Percentiles rank a stretch among this genome's conserved stretches.
These are phyloP conservation scores for Steccherinum ochraceum DNA, from an alignment of 768 basidiomycete genomes.

Conservation along the genomic window DNA sequence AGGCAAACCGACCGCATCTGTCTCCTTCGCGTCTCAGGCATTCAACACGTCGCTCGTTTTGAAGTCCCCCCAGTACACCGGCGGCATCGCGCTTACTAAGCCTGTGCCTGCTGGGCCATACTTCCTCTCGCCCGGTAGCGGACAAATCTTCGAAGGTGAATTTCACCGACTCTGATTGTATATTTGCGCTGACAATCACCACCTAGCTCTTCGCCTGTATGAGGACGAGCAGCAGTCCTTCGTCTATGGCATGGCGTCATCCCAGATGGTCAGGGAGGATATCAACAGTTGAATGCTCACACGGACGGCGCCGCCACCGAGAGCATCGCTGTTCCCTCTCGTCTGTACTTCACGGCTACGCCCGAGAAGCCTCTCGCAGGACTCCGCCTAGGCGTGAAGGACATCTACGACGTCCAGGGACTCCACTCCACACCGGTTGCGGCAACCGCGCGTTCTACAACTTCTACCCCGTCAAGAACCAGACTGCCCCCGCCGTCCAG, in stretches of 20 bases:
- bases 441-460: conserved; percentile 31
- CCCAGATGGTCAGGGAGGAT: conserved; percentile 29
- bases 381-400: conserved; percentile 44
- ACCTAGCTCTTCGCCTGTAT: conserved; percentile 31
- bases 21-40: conserved; percentile 4
- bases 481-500: conserved; percentile 37
- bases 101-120: conserved; percentile 20
- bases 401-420: conserved; percentile 34
- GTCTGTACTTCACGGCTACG: conserved; percentile 30
- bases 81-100: conserved; percentile 10
- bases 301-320: conserved; percentile 19
- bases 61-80: conserved; percentile 6
- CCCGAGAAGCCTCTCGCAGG: conserved; percentile 33
- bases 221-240: conserved; percentile 39
- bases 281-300: conserved; percentile 16
- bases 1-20: background rate
- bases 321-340: conserved; percentile 43
- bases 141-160: conserved; percentile 22
- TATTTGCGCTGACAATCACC: background rate
- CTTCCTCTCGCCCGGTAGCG: conserved; percentile 16
- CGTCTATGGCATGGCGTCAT: conserved; percentile 37
- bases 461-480: conserved; percentile 28
- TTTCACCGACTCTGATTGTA: background rate
- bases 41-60: conserved; percentile 10
- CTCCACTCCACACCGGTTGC: conserved; percentile 27